A percentile compares a stretch with the other conserved stretches of the same genome.
Evolutionary conservation across 1,284 basidiomycete species (phyloP).

Genomic region (Peniophora sp.): DNA sequence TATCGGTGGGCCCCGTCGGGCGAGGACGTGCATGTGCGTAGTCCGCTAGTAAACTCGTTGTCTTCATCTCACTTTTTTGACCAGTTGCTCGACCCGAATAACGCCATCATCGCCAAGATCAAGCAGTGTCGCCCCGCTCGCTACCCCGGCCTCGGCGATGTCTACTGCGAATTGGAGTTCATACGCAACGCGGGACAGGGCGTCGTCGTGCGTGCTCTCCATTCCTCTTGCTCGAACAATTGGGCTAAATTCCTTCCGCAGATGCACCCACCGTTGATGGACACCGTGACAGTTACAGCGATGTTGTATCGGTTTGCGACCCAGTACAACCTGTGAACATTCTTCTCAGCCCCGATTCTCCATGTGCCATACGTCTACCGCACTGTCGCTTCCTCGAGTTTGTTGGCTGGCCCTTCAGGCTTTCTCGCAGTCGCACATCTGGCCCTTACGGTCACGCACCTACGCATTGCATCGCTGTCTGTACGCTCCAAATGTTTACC

Average conservation of each 20-base stretch:
- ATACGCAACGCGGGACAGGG: conserved; percentile 68
- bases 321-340: conserved; percentile 16
- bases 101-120: conserved; percentile 68
- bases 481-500: too few relatives aligned
- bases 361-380: too few relatives aligned
- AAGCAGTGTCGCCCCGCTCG: conserved; percentile 65
- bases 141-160: conserved; percentile 70
- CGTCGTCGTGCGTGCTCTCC: conserved; percentile 56
- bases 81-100: conserved; percentile 65
- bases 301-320: conserved; percentile 68
- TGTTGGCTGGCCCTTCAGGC: too few relatives aligned
- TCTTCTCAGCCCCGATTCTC: neutral
- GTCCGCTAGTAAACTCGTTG: conserved; percentile 8
- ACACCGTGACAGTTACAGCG: conserved; percentile 71
- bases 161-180: conserved; percentile 76
- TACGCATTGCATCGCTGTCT: too few relatives aligned
- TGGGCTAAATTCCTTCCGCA: too few relatives aligned
- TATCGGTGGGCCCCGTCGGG: conserved; percentile 64
- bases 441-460: too few relatives aligned
- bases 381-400: too few relatives aligned
- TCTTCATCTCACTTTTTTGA: conserved; percentile 11
- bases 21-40: conserved; percentile 56
- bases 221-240: neutral
- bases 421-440: too few relatives aligned
- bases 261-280: conserved; percentile 84